Evolutionary conservation across 345 rosid species (phyloP).

Genomic region (Aquilaria sinensis): DNA sequence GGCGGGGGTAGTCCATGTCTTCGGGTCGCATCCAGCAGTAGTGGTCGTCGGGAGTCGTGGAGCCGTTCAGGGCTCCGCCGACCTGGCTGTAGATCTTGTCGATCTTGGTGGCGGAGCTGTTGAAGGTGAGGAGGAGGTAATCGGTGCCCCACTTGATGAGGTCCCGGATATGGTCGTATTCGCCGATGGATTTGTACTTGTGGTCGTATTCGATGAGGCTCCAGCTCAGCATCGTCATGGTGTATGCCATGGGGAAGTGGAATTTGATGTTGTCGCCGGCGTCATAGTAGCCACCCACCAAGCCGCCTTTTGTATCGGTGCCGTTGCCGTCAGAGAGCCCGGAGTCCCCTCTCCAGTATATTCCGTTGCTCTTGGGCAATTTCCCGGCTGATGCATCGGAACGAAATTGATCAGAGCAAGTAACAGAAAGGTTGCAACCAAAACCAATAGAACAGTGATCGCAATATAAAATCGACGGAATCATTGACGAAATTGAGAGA

Average conservation of each 20-base stretch:
- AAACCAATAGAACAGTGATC: no score
- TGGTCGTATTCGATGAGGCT: slow-evolving; percentile 76
- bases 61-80: slow-evolving; percentile 52
- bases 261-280: slow-evolving; percentile 77
- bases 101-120: slow-evolving; percentile 49
- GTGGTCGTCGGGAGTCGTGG: slow-evolving; percentile 63
- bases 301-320: slow-evolving; percentile 36
- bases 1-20: slow-evolving; percentile 69
- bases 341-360: slow-evolving; percentile 74
- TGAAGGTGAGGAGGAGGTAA: slow-evolving; percentile 78
- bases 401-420: neutral
- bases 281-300: slow-evolving; percentile 84
- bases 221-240: slow-evolving; percentile 96
- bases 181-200: slow-evolving; percentile 52
- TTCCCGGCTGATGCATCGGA: slow-evolving; percentile 54
- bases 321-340: slow-evolving; percentile 58
- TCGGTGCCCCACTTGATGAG: slow-evolving; percentile 85
- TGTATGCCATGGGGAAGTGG: slow-evolving; percentile 83
- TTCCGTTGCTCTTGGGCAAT: slow-evolving; percentile 53
- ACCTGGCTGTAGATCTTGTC: slow-evolving; percentile 69
- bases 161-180: slow-evolving; percentile 54
- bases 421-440: neutral
- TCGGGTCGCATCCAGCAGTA: slow-evolving; percentile 81
- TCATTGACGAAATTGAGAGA: neutral
- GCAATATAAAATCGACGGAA: neutral